phyloP scores from a whole-genome alignment of 2,329 filamentous ascomycete species.

The Achaetomium macrosporum region DNA sequence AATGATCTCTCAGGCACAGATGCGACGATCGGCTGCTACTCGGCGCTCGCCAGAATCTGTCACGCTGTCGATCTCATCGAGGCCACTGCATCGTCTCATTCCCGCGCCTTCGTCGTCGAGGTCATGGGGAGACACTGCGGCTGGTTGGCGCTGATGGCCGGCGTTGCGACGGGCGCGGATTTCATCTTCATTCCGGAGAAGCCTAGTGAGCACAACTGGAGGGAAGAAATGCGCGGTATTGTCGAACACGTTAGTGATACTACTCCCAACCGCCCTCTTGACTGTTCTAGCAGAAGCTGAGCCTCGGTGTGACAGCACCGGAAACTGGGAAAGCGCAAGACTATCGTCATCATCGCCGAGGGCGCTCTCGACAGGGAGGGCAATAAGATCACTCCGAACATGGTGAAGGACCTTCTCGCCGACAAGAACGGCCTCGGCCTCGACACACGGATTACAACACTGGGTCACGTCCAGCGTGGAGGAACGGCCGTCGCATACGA shows the following conservation, averaged over 20 bases:
- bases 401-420: slow-evolving; percentile 85
- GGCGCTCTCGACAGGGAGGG: slow-evolving; percentile 82
- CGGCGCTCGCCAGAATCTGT: slow-evolving; percentile 85
- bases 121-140: slow-evolving; percentile 98
- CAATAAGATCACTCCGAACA: slow-evolving; percentile 72
- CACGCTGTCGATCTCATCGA: slow-evolving; percentile 96
- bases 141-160: slow-evolving; percentile 94
- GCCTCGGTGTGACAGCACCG: slow-evolving; percentile 58
- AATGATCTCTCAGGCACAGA: slow-evolving; percentile 97
- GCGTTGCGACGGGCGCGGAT: slow-evolving; percentile 90
- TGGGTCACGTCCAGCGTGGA: slow-evolving; percentile 96
- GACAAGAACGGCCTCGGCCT: slow-evolving; percentile 68
- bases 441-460: slow-evolving; percentile 89
- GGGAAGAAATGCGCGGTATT: slow-evolving; percentile 76
- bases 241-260: slow-evolving; percentile 55
- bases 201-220: slow-evolving; percentile 81
- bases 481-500: slow-evolving; percentile 91
- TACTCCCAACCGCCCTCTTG: neutral
- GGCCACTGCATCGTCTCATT: slow-evolving; percentile 89
- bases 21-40: slow-evolving; percentile 95
- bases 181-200: slow-evolving; percentile 97
- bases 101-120: slow-evolving; percentile 93
- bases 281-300: slow-evolving; percentile 4
- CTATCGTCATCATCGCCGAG: slow-evolving; percentile 96
- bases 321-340: slow-evolving; percentile 85